These are phyloP conservation scores for Yamadazyma buinensis DNA, from an alignment of 1,139 yeast species.

Conservation along the genomic window DNA sequence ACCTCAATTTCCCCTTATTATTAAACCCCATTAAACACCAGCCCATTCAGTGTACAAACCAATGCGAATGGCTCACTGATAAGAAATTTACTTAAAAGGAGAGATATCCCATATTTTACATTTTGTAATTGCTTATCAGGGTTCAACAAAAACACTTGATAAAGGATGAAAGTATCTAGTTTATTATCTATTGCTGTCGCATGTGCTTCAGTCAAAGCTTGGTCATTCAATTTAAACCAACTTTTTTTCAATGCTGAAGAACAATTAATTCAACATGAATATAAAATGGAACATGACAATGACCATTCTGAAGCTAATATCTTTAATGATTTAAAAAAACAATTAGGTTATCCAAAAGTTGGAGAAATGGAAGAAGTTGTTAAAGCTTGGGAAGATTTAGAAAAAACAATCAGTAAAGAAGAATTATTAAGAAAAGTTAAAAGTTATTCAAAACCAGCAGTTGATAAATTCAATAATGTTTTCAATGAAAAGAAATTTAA, in stretches of 20 bases:
- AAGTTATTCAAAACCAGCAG: constrained; percentile 15
- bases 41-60: background rate
- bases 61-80: constrained; percentile 1
- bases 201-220: constrained; percentile 1
- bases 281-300: no score
- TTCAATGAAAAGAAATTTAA: background rate
- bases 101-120: no score
- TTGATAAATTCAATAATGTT: constrained; percentile 9
- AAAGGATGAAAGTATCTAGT: constrained; percentile 7
- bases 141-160: no score
- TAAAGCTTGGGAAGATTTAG: constrained; percentile 26
- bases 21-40: background rate
- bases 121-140: no score
- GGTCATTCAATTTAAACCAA: constrained; percentile 7
- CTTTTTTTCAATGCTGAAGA: constrained; percentile 4
- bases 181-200: constrained; percentile 6
- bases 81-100: no score
- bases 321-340: constrained; percentile 4
- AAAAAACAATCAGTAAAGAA: constrained; percentile 14
- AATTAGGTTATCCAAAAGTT: constrained; percentile 7
- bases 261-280: background rate
- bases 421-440: constrained; percentile 18
- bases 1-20: no score
- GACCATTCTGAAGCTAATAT: no score
- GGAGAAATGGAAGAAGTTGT: constrained; percentile 7